Conservation (phyloP, 2,329 filamentous ascomycete species). For the Colletotrichum tofieldiae region DNA sequence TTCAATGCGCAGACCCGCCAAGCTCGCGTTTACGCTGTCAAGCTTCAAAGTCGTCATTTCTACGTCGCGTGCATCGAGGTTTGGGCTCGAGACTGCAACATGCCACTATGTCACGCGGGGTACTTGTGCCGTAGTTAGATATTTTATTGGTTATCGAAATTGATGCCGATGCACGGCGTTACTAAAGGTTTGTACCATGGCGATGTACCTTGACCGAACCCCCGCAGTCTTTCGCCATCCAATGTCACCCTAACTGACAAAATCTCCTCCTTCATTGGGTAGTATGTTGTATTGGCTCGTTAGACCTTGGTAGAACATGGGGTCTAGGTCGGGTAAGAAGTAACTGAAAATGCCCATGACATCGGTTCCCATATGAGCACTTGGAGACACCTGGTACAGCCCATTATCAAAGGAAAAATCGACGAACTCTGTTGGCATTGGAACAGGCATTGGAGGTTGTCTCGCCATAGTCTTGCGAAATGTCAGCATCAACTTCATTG, state of each 20-base stretch:
- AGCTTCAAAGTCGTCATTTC: too few relatives aligned
- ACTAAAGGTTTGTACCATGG: neutral
- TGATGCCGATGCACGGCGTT: neutral
- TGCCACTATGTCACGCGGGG: neutral
- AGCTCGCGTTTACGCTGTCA: neutral
- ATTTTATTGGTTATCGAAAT: neutral
- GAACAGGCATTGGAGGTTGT: neutral
- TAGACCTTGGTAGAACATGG: constrained; percentile 43
- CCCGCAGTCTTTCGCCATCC: neutral
- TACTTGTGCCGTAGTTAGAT: too few relatives aligned
- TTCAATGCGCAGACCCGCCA: neutral
- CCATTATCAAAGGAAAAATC: constrained; percentile 43
- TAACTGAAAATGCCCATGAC: constrained; percentile 49
- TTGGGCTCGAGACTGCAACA: neutral
- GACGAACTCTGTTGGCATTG: constrained; percentile 28
- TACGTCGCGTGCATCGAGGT: neutral
- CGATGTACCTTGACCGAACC: neutral
- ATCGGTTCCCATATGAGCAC: constrained; percentile 44
- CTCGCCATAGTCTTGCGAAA: neutral
- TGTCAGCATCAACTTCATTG: neutral
- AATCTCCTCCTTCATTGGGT: constrained; percentile 34
- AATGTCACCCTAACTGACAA: neutral
- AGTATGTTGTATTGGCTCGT: constrained; percentile 13
- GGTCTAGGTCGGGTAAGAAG: constrained; percentile 46
- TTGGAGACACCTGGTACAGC: constrained; percentile 10